A percentile compares a stretch with the other conserved stretches of the same genome.
Conservation (phyloP, 768 basidiomycete species). For the Lactarius pseudohatsudake region DNA sequence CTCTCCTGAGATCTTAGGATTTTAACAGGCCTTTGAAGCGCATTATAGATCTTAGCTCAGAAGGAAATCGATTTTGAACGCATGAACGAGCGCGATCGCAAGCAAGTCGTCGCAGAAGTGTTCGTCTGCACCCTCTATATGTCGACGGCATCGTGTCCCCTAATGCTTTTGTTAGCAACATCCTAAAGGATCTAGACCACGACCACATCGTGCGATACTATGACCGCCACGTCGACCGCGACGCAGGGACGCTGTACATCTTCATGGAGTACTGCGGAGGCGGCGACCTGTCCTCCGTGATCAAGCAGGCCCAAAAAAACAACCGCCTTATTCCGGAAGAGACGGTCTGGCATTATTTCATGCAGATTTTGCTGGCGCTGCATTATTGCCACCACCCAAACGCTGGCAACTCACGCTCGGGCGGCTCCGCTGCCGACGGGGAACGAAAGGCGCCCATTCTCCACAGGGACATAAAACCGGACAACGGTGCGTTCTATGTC, state of each 20-base stretch:
- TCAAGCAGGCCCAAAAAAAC: constrained; percentile 71
- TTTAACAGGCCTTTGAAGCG: constrained; percentile 15
- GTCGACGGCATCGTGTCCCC: neutral
- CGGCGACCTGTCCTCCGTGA: constrained; percentile 87
- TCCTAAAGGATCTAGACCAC: constrained; percentile 92
- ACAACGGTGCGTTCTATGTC: constrained; percentile 68
- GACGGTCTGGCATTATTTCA: constrained; percentile 93
- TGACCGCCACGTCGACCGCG: constrained; percentile 88
- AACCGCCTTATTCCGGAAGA: constrained; percentile 84
- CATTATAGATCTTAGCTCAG: constrained; percentile 70
- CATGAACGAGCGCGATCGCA: constrained; percentile 94
- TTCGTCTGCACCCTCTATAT: constrained; percentile 43
- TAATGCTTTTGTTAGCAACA: constrained; percentile 59
- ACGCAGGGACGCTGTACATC: constrained; percentile 90
- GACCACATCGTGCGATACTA: constrained; percentile 96
- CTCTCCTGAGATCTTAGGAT: neutral
- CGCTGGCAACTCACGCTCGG: constrained; percentile 41
- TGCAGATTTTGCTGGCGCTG: constrained; percentile 87
- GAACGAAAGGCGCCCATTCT: constrained; percentile 72
- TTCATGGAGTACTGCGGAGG: constrained; percentile 99
- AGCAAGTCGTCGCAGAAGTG: constrained; percentile 98
- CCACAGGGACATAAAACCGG: constrained; percentile 95
- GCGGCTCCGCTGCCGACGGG: constrained; percentile 39
- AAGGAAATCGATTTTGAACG: constrained; percentile 98
- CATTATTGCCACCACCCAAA: constrained; percentile 90